These are phyloP conservation scores for Cynanchum wilfordii DNA, from an alignment of 257 asterid genomes.

Conservation along the genomic window DNA sequence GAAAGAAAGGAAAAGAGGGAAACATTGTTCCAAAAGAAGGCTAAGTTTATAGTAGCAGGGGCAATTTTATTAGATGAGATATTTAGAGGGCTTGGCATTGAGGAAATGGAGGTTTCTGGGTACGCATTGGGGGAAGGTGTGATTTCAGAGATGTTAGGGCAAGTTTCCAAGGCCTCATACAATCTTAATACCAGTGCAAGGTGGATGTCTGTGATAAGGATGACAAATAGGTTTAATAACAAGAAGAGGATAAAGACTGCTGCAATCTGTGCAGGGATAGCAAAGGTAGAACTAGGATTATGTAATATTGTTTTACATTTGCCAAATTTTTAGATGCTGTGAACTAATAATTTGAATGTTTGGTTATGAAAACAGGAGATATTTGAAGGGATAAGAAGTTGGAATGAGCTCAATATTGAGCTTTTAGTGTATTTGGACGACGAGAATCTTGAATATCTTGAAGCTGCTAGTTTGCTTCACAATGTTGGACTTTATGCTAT, in stretches of 20 bases:
- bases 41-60: constrained; percentile 63
- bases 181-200: constrained; percentile 58
- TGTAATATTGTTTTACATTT: constrained; percentile 3
- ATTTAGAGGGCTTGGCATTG: constrained; percentile 48
- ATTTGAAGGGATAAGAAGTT: constrained; percentile 50
- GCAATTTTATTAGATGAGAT: constrained; percentile 57
- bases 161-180: constrained; percentile 29
- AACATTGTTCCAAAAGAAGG: constrained; percentile 46
- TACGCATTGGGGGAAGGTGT: constrained; percentile 79
- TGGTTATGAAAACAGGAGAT: constrained; percentile 49
- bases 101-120: constrained; percentile 68
- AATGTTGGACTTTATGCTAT: constrained; percentile 59
- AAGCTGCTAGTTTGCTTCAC: constrained; percentile 85
- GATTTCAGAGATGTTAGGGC: constrained; percentile 55
- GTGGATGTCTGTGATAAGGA: constrained; percentile 61
- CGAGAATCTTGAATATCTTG: constrained; percentile 68
- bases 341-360: constrained; percentile 15
- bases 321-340: not conserved
- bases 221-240: constrained; percentile 49
- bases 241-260: constrained; percentile 66
- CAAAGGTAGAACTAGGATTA: constrained; percentile 54
- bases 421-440: constrained; percentile 37
- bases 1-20: constrained; percentile 38
- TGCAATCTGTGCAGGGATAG: constrained; percentile 41
- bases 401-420: constrained; percentile 25